Percentiles rank a stretch among this genome's conserved stretches.
phyloP scores from a whole-genome alignment of 768 basidiomycete species.

The Naganishia kalamii region DNA sequence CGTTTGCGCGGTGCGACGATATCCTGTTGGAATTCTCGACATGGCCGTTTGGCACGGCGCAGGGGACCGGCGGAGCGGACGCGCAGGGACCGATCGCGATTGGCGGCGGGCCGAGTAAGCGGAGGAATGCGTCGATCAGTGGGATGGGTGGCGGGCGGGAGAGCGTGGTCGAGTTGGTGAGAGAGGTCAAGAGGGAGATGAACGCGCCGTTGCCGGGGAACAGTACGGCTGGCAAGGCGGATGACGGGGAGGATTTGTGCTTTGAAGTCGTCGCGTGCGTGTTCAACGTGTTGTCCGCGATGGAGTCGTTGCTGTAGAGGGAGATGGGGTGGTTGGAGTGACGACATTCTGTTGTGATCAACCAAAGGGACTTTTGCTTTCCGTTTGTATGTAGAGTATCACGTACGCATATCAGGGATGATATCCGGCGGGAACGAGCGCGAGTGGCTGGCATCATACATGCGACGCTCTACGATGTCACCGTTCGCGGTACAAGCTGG shows the following conservation, averaged over 20 bases:
- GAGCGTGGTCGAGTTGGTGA: constrained; percentile 49
- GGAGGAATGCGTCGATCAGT: constrained; percentile 51
- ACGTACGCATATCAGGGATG: too few species aligned
- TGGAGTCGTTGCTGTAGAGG: constrained; percentile 52
- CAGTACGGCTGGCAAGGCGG: constrained; percentile 33
- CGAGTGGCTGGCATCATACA: too few species aligned
- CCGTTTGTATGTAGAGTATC: too few species aligned
- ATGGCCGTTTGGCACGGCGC: constrained; percentile 71
- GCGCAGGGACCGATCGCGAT: constrained; percentile 47
- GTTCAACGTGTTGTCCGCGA: constrained; percentile 81
- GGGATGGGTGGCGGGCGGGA: constrained; percentile 50
- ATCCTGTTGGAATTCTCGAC: constrained; percentile 80
- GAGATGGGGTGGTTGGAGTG: background rate
- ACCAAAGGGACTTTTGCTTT: too few species aligned
- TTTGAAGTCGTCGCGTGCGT: constrained; percentile 91
- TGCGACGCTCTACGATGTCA: too few species aligned
- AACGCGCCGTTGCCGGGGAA: constrained; percentile 15
- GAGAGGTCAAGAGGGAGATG: constrained; percentile 49
- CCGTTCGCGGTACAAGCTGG: too few species aligned
- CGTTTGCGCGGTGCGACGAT: constrained; percentile 89
- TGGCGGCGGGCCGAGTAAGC: constrained; percentile 54
- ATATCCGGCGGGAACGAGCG: too few species aligned
- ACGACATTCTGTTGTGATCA: too few species aligned
- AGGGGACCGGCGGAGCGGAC: constrained; percentile 40
- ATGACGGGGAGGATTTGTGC: constrained; percentile 57